phyloP scores from a whole-genome alignment of 352 stramenopile genomes.

The Phytophthora citrophthora region DNA sequence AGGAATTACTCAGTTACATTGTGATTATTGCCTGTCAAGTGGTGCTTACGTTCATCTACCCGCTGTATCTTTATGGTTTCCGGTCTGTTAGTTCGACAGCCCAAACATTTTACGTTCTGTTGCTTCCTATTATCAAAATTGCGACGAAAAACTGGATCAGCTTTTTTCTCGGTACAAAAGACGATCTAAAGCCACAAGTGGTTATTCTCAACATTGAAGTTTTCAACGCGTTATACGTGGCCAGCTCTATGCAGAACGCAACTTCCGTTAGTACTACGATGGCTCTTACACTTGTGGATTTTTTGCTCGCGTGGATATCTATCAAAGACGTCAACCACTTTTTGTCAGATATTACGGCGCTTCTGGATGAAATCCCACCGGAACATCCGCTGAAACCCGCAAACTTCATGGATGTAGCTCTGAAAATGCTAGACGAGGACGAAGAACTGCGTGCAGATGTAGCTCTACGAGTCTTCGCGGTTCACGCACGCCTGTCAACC shows the following conservation, averaged over 20 bases:
- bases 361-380: conserved; percentile 18
- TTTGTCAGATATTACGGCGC: conserved; percentile 1
- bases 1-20: conserved; percentile 32
- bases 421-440: conserved; percentile 23
- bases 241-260: conserved; percentile 51
- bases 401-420: conserved; percentile 29
- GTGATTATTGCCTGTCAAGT: conserved; percentile 45
- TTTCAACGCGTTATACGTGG: conserved; percentile 58
- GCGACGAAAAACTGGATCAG: conserved; percentile 45
- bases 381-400: conserved; percentile 12
- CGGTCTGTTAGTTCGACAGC: conserved; percentile 22
- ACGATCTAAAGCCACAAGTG: conserved; percentile 48
- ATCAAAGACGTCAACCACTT: conserved; percentile 38
- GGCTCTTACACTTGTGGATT: conserved; percentile 39
- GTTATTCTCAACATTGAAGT: conserved; percentile 65
- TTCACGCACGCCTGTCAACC: not conserved
- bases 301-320: conserved; percentile 38
- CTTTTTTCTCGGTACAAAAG: conserved; percentile 28
- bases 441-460: conserved; percentile 1
- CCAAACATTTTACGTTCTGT: conserved; percentile 33
- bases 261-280: conserved; percentile 39
- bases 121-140: conserved; percentile 51
- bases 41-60: conserved; percentile 52
- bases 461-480: conserved; percentile 15
- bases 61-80: conserved; percentile 56